Evolutionary conservation across 1,139 yeast species (phyloP).

Genomic region (Yamadazyma sp.): DNA sequence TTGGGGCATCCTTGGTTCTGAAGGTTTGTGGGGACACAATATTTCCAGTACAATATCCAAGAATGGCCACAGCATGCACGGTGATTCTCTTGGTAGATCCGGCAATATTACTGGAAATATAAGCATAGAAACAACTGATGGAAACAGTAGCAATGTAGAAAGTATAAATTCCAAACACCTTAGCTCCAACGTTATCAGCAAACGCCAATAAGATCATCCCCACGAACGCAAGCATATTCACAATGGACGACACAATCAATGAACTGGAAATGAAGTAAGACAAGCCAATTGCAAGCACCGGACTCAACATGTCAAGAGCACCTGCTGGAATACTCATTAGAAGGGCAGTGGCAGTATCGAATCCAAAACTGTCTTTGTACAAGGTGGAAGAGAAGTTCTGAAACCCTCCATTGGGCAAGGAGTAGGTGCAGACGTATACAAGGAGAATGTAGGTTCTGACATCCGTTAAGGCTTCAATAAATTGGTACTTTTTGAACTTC

Average conservation of each 20-base stretch:
- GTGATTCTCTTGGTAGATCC: conserved; percentile 25
- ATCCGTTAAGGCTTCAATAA: conserved; percentile 52
- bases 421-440: conserved; percentile 21
- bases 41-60: conserved; percentile 67
- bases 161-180: conserved; percentile 7
- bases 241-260: conserved; percentile 27
- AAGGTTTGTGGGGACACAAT: conserved; percentile 70
- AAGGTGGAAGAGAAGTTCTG: conserved; percentile 37
- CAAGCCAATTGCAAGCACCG: conserved; percentile 26
- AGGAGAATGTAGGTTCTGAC: conserved; percentile 40
- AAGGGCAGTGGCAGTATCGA: conserved; percentile 21
- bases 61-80: conserved; percentile 19
- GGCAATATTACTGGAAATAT: conserved; percentile 18
- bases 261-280: conserved; percentile 43
- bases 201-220: conserved; percentile 48
- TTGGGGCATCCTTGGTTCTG: conserved; percentile 51
- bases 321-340: conserved; percentile 37
- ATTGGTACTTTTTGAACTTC: conserved; percentile 53
- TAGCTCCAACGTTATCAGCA: conserved; percentile 21
- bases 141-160: conserved; percentile 7
- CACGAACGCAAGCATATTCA: conserved; percentile 17
- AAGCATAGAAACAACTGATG: conserved; percentile 11
- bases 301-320: conserved; percentile 38
- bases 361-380: conserved; percentile 41
- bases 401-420: conserved; percentile 34